These are phyloP conservation scores for Mrakia frigida DNA, from an alignment of 768 basidiomycete species.

Conservation along the genomic window DNA sequence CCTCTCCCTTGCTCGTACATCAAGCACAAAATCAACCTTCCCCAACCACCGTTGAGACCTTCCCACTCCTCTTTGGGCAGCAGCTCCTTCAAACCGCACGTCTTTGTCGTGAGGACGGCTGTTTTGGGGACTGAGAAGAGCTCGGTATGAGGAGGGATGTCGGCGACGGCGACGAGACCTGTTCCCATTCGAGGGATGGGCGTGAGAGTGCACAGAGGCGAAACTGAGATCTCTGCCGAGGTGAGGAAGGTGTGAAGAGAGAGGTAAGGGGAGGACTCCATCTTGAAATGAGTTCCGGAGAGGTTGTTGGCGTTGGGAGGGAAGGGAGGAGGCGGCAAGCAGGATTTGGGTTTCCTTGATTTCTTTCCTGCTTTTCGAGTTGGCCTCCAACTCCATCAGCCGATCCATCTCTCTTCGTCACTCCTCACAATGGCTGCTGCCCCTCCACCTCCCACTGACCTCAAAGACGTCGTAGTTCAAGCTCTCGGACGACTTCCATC, in stretches of 20 bases:
- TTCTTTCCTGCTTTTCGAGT: background rate
- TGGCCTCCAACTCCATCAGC: background rate
- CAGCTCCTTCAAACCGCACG: conserved; percentile 58
- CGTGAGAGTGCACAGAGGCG: conserved; percentile 3
- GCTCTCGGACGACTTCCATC: background rate
- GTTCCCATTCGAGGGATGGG: conserved; percentile 28
- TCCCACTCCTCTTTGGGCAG: conserved; percentile 71
- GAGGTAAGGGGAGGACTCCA: conserved; percentile 27
- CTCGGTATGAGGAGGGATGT: conserved; percentile 48
- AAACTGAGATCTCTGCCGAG: conserved; percentile 11
- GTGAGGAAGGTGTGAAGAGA: conserved; percentile 22
- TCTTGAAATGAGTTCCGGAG: background rate
- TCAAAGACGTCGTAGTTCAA: background rate
- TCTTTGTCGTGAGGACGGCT: conserved; percentile 71
- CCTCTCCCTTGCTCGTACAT: conserved; percentile 85
- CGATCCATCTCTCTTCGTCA: background rate
- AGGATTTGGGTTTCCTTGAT: background rate
- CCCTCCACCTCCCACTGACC: background rate
- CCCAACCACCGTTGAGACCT: conserved; percentile 63
- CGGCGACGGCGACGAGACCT: conserved; percentile 23
- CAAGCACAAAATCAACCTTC: conserved; percentile 82
- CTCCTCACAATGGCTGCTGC: background rate
- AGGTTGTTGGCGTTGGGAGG: background rate
- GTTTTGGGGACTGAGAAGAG: conserved; percentile 77
- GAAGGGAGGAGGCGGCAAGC: background rate